A percentile compares a stretch with the other conserved stretches of the same genome.
phyloP scores from a whole-genome alignment of 2,329 filamentous ascomycete species.

The Penicillium sp. region DNA sequence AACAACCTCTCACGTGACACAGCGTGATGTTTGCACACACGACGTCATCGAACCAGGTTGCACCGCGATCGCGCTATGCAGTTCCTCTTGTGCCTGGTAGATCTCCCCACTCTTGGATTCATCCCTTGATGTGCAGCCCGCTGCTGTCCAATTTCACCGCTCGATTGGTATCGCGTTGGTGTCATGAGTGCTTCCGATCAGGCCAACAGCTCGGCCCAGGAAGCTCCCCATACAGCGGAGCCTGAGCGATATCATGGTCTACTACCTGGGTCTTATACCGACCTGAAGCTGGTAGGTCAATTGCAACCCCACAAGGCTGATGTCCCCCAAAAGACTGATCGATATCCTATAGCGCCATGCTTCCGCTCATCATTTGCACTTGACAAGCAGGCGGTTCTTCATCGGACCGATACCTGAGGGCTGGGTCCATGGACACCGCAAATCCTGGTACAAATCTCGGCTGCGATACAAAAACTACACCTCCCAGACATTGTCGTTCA shows the following conservation, averaged over 20 bases:
- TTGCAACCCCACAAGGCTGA: neutral
- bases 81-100: conserved; percentile 8
- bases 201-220: conserved; percentile 15
- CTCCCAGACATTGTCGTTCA: conserved; percentile 52
- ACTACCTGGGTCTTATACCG: conserved; percentile 53
- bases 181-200: conserved; percentile 30
- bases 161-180: conserved; percentile 10
- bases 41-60: conserved; percentile 32
- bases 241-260: conserved; percentile 36
- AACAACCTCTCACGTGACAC: neutral
- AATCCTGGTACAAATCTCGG: conserved; percentile 59
- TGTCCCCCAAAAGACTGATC: conserved; percentile 3
- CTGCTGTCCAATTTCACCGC: neutral
- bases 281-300: conserved; percentile 50
- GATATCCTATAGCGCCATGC: conserved; percentile 53
- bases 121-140: conserved; percentile 6
- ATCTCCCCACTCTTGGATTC: conserved; percentile 8
- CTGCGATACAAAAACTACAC: conserved; percentile 47
- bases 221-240: conserved; percentile 15
- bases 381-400: conserved; percentile 62
- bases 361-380: conserved; percentile 59
- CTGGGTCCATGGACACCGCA: conserved; percentile 62
- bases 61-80: conserved; percentile 17
- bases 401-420: conserved; percentile 65
- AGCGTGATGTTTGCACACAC: conserved; percentile 5